These are phyloP conservation scores for Ilyonectria sp. DNA, from an alignment of 2,329 filamentous ascomycete genomes.

Conservation along the genomic window DNA sequence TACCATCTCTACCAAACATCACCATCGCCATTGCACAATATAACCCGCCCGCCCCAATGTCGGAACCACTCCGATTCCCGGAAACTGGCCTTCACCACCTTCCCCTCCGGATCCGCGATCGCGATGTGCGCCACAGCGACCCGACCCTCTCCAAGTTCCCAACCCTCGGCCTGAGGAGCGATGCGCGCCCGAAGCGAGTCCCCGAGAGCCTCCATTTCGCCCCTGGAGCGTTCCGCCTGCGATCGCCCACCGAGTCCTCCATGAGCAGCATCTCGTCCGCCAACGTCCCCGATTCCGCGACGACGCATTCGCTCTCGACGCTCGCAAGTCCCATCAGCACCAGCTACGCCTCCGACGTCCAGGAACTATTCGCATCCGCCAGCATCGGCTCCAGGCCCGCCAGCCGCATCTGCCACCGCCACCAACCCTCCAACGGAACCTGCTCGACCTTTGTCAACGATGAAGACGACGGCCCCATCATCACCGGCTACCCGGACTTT, in stretches of 20 bases:
- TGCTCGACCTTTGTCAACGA: slow-evolving; percentile 58
- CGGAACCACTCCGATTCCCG: slow-evolving; percentile 35
- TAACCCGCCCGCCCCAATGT: slow-evolving; percentile 34
- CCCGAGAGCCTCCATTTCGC: slow-evolving; percentile 52
- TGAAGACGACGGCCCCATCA: slow-evolving; percentile 50
- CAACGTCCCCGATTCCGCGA: slow-evolving; percentile 57
- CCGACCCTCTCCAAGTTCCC: slow-evolving; percentile 38
- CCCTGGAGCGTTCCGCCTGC: slow-evolving; percentile 47
- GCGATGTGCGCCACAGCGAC: slow-evolving; percentile 15
- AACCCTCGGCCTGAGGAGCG: slow-evolving; percentile 20
- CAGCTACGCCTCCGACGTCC: slow-evolving; percentile 53
- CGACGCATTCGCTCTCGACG: slow-evolving; percentile 54
- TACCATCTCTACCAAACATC: neutral
- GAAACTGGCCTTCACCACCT: slow-evolving; percentile 48
- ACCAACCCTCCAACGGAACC: slow-evolving; percentile 53
- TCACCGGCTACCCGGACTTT: slow-evolving; percentile 48
- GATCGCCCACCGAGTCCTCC: slow-evolving; percentile 56
- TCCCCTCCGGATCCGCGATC: slow-evolving; percentile 44
- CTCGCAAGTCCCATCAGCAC: slow-evolving; percentile 56
- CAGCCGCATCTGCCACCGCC: slow-evolving; percentile 52
- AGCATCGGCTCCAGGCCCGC: slow-evolving; percentile 45
- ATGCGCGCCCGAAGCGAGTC: slow-evolving; percentile 41
- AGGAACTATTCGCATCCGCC: slow-evolving; percentile 51
- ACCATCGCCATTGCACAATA: neutral
- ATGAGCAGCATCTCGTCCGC: slow-evolving; percentile 57